Evolutionary conservation across 2,329 filamentous ascomycete species (phyloP), one percentile per base, ranked within the genome.

Genomic region (Aureobasidium vineae): DNA sequence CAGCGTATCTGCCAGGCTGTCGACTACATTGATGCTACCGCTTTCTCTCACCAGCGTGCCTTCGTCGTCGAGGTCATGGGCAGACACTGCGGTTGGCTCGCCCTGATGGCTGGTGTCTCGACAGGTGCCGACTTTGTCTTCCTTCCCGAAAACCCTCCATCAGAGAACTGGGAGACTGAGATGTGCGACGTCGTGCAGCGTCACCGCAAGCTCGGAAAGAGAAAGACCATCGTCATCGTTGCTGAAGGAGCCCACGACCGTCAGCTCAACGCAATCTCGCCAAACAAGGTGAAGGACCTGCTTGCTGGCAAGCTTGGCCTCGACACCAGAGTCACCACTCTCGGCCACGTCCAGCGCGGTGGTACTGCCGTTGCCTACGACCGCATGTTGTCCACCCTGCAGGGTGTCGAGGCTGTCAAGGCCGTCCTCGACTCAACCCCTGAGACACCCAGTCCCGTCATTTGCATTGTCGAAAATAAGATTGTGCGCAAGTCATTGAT

Each of bases 61-160:
- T 99, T 99, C 78, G 93, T 99, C 66, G 90, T 99, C 69, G 95
- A 97, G 78, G 95, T 99, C 73, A 99, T 99, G 95, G 95, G 95
- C 59, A 86, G 95, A 68, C 94, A 99, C 79, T 99, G 95, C 77
- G 95, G 95, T 69, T 99, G 95, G 95, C 83, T 99, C 69, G 95
- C 95, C 47, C 84, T 99, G 69, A 97, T 98, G 89, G 90, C 94
- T 16, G 94, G 93, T 73, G 93, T 99, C 68, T 93, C 91, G 67
- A 97, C 92, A 0, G 95, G 94, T 59, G 93, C 95, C 19, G 95
- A 99, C 78, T 99, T 96, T 79, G 86, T 98, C 72, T 98, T 99
- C 78, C 94, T 97, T 70, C 95, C 95, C 0, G 95, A 99, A 79
- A 92, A 93, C 76, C 95, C 95, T 67, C 91, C 92, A 53, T 84